These are phyloP conservation scores for Fusarium lateritium DNA, from an alignment of 2,329 filamentous ascomycete species.

Conservation along the genomic window DNA sequence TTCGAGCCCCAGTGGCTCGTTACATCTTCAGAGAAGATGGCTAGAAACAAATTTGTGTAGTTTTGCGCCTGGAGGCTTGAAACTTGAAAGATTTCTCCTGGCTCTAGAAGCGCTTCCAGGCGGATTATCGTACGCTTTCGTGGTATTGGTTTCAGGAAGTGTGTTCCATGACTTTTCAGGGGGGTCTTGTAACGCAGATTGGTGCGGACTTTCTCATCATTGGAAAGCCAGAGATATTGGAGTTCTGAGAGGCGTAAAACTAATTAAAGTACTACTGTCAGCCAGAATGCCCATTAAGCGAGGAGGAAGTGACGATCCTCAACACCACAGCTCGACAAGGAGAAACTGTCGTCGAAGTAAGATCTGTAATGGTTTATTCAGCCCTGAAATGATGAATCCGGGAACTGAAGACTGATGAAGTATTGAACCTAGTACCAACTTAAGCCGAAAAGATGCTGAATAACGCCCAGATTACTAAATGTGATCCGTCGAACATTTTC, in stretches of 20 bases:
- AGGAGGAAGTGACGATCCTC: no score
- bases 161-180: no score
- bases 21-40: no score
- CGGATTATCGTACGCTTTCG: no score
- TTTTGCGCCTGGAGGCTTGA: no score
- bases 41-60: no score
- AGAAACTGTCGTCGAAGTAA: not conserved
- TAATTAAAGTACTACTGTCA: not conserved
- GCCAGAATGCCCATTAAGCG: not conserved
- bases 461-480: not conserved
- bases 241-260: not conserved
- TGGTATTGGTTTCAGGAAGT: no score
- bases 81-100: no score
- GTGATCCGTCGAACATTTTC: not conserved
- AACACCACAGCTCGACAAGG: not conserved
- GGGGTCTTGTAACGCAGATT: no score
- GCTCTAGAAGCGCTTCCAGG: no score
- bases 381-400: not conserved
- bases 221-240: not conserved
- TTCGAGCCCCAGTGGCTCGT: no score
- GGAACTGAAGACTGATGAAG: not conserved
- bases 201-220: not conserved
- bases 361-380: not conserved
- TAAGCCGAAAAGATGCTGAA: no score
- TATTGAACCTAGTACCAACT: not conserved